A percentile compares a stretch with the other conserved stretches of the same genome.
These are phyloP conservation scores for Abrus precatorius DNA, from an alignment of 306 rosid species.

Conservation along the genomic window DNA sequence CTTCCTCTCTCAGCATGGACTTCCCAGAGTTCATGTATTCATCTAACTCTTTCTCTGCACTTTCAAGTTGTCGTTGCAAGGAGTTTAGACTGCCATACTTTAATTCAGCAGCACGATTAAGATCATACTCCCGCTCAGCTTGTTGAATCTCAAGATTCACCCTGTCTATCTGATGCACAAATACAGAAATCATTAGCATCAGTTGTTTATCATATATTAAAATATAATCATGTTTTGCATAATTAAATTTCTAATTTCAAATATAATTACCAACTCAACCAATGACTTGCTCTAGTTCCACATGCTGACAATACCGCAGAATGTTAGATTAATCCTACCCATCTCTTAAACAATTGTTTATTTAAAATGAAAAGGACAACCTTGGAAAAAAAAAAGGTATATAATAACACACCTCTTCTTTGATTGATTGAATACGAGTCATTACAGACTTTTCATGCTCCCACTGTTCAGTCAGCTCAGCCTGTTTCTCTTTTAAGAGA, in stretches of 20 bases:
- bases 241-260: conserved; percentile 19
- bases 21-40: conserved; percentile 92
- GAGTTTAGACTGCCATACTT: conserved; percentile 95
- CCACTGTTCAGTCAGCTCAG: conserved; percentile 88
- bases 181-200: conserved; percentile 35
- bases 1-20: conserved; percentile 98
- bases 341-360: background rate
- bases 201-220: conserved; percentile 2
- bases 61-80: conserved; percentile 81
- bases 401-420: conserved; percentile 78
- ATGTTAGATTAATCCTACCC: conserved; percentile 7
- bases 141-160: conserved; percentile 98
- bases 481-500: conserved; percentile 85
- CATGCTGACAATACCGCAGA: conserved; percentile 9
- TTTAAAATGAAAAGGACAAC: background rate
- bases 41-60: conserved; percentile 84
- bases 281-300: background rate
- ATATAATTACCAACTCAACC: conserved; percentile 27
- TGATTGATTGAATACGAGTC: conserved; percentile 96
- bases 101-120: conserved; percentile 93
- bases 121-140: conserved; percentile 98
- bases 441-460: conserved; percentile 97
- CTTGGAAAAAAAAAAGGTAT: background rate
- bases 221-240: background rate
- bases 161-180: conserved; percentile 78